phyloP scores from a whole-genome alignment of 345 rosid genomes.

The Salix caprea region DNA sequence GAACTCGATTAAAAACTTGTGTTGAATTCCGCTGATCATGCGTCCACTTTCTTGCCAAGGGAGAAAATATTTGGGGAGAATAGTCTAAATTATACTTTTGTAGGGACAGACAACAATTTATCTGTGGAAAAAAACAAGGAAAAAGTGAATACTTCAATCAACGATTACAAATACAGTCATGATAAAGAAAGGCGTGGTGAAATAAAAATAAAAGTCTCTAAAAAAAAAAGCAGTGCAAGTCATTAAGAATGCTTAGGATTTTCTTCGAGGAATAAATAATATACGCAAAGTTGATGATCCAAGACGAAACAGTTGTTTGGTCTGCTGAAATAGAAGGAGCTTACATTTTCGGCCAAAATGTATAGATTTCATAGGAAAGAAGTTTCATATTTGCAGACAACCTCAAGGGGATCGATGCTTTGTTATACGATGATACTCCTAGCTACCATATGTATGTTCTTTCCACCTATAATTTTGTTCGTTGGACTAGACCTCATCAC shows the following conservation, averaged over 20 bases:
- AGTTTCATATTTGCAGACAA: background rate
- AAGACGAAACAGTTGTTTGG: background rate
- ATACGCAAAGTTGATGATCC: background rate
- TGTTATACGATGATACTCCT: background rate
- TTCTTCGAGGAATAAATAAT: background rate
- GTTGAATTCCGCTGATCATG: background rate
- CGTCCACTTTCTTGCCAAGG: background rate
- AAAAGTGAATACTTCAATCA: background rate
- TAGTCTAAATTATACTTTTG: background rate
- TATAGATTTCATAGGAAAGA: background rate
- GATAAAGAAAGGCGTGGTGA: background rate
- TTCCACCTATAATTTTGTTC: background rate
- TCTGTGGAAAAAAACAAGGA: background rate
- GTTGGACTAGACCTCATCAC: background rate
- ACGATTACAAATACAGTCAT: slow-evolving; percentile 13
- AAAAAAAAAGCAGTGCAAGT: background rate
- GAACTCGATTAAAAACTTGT: too few species aligned
- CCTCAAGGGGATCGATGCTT: background rate
- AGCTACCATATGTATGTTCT: too few species aligned
- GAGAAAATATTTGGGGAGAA: background rate
- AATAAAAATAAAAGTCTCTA: background rate
- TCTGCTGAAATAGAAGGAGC: background rate
- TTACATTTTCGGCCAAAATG: background rate
- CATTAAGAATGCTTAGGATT: background rate
- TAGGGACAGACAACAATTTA: slow-evolving; percentile 1